Base-by-base conservation (phyloP, 768 basidiomycete genomes). In the Cystobasidium ongulense region DNA sequence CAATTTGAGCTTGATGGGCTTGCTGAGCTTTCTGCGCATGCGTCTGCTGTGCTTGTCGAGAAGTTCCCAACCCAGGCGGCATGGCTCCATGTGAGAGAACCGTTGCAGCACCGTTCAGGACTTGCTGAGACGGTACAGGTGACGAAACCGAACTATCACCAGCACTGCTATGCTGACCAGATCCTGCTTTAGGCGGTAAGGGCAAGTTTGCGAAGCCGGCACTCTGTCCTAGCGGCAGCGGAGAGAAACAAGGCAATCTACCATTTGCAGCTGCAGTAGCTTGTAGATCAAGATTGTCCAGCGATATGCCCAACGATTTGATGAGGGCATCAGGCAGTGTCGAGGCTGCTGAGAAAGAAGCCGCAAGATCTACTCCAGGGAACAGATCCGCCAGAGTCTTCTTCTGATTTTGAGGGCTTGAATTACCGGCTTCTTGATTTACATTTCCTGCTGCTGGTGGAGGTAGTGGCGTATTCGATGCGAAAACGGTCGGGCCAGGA, bases 11-110 rank as follows among this genome's bases (percentile, higher is more conserved):
- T 52, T 67, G 65, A 52, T 71, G 68, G 59, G 68, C 68, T 41
- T 71, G 68, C 68, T 71, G 68, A 10, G 68, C 68, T 18, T 57
- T 52, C 54, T 71, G 68, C 11, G 68, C 68, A 29, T 71, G 68
- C 11, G 68, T 52, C 27, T 71, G 68, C 68, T 71, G 68, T 3
- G 68, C 68, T 54, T 71, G 68, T 59, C 68, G 50, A 31, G 68
- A 33, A 2, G 53, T 43, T 33, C 68, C 68, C 21, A 71, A 43
- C 18, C 68, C 68, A 38, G 54, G 50, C 21, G 68, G 68, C 29
- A 36, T n/a, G 10, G 11, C 36, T 53, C 68, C 54, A 18, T 59
- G 57, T 15, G 57, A 59, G 23, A 59, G 21, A 4, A 59, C 27
- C 11, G 17, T 7, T 35, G 57, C 13, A n/a, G 43, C 11, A 2